Conservation (phyloP, 805 yeast species). For the Yarrowia sp. region DNA sequence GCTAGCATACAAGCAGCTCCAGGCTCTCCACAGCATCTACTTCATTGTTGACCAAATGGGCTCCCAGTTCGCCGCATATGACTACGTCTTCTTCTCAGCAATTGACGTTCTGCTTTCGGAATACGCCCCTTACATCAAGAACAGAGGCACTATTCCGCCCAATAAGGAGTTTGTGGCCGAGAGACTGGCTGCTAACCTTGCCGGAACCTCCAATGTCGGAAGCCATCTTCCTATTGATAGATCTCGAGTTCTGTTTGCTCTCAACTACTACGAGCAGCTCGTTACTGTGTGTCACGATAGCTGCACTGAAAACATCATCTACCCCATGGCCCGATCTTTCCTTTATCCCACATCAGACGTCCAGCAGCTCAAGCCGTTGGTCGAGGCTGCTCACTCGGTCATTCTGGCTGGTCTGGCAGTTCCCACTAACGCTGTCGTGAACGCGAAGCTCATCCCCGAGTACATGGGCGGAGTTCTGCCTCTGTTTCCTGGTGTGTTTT, state of each 20-base stretch:
- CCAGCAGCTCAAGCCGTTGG: conserved; percentile 35
- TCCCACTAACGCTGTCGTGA: conserved; percentile 14
- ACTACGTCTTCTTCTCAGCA: conserved; percentile 53
- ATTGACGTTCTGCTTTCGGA: conserved; percentile 41
- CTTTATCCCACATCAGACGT: conserved; percentile 28
- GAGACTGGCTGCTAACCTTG: conserved; percentile 34
- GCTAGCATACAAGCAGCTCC: conserved; percentile 30
- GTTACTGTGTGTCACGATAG: conserved; percentile 38
- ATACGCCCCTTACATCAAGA: conserved; percentile 6
- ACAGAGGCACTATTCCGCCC: background rate
- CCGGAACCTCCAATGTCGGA: conserved; percentile 34
- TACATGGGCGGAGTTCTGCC: conserved; percentile 48
- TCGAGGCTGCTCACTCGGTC: conserved; percentile 67
- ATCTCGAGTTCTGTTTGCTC: conserved; percentile 33
- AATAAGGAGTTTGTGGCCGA: conserved; percentile 20
- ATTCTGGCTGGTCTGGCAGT: conserved; percentile 40
- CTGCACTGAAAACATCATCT: conserved; percentile 39
- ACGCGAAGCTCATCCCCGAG: conserved; percentile 32
- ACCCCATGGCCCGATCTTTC: conserved; percentile 34
- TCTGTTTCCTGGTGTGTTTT: conserved; percentile 56
- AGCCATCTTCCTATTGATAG: conserved; percentile 31
- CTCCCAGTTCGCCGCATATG: conserved; percentile 44
- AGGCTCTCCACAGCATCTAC: conserved; percentile 30
- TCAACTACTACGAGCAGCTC: conserved; percentile 39
- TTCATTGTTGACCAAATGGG: conserved; percentile 35